A percentile compares a stretch with the other conserved stretches of the same genome.
phyloP scores from a whole-genome alignment of 2,329 filamentous ascomycete species.

The Cladophialophora psammophila region DNA sequence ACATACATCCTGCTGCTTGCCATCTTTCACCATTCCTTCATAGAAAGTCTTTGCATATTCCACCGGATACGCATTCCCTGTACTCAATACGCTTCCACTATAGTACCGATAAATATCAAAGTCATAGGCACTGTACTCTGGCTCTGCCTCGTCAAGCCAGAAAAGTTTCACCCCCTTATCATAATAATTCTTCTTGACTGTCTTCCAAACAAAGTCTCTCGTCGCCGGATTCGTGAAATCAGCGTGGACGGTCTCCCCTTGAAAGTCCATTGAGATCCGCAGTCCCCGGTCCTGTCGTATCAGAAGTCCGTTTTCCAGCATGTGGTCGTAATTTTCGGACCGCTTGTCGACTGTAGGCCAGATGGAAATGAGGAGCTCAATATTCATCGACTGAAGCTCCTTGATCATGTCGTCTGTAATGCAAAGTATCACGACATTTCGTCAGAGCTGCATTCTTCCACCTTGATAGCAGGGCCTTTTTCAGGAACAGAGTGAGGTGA shows the following conservation, averaged over 20 bases:
- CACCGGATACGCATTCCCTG: slow-evolving; percentile 68
- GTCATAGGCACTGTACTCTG: slow-evolving; percentile 70
- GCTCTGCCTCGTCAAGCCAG: slow-evolving; percentile 75
- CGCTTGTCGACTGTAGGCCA: slow-evolving; percentile 70
- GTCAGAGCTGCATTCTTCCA: slow-evolving; percentile 28
- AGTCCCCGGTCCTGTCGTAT: slow-evolving; percentile 68
- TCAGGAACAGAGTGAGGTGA: slow-evolving; percentile 8
- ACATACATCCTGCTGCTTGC: slow-evolving; percentile 60
- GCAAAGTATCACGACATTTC: slow-evolving; percentile 14
- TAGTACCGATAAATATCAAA: slow-evolving; percentile 72
- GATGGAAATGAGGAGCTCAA: slow-evolving; percentile 73
- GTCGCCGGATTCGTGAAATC: slow-evolving; percentile 70
- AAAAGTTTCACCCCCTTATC: slow-evolving; percentile 68
- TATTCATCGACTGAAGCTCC: slow-evolving; percentile 64
- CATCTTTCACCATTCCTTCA: slow-evolving; percentile 62
- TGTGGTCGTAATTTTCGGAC: slow-evolving; percentile 67
- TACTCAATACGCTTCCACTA: slow-evolving; percentile 59
- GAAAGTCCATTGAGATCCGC: slow-evolving; percentile 65
- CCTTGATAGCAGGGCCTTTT: slow-evolving; percentile 18
- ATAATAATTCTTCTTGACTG: slow-evolving; percentile 67
- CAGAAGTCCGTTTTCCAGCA: slow-evolving; percentile 67
- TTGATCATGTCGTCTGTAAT: slow-evolving; percentile 65
- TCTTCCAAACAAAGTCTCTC: slow-evolving; percentile 66
- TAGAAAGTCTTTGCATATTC: slow-evolving; percentile 68
- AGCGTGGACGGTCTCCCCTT: slow-evolving; percentile 66